phyloP scores from a whole-genome alignment of 768 basidiomycete species.

The Lenzites betulinus region DNA sequence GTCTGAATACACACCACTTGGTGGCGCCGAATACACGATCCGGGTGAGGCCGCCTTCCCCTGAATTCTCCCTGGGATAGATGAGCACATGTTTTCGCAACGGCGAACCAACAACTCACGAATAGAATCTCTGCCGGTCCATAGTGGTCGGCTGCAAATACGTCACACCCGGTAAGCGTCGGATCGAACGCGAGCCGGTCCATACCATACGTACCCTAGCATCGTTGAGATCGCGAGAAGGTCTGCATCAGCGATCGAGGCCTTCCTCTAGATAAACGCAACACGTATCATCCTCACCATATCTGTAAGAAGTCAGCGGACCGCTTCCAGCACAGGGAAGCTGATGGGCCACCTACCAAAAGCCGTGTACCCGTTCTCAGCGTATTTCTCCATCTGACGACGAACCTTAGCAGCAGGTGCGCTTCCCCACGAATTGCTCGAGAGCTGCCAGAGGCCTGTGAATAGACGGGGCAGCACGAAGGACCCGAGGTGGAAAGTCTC shows the following conservation, averaged over 20 bases:
- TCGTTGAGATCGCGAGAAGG: no score
- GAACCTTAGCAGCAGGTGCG: conserved; percentile 63
- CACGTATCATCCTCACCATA: conserved; percentile 46
- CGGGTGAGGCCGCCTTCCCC: conserved; percentile 41
- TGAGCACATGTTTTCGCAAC: not conserved
- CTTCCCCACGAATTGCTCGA: conserved; percentile 87
- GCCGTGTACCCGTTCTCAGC: conserved; percentile 63
- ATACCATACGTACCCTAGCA: no score
- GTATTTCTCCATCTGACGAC: conserved; percentile 66
- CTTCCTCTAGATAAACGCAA: no score
- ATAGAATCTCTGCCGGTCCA: conserved; percentile 80
- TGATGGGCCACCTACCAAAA: conserved; percentile 47
- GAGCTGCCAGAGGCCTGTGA: conserved; percentile 69
- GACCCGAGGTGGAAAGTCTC: conserved; percentile 30
- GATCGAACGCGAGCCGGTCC: no score
- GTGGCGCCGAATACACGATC: conserved; percentile 67
- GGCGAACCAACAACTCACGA: conserved; percentile 46
- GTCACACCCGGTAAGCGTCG: not conserved
- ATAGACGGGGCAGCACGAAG: conserved; percentile 28
- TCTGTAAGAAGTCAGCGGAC: conserved; percentile 36
- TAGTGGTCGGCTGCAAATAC: conserved; percentile 74
- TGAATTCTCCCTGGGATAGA: conserved; percentile 65
- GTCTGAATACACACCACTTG: conserved; percentile 83
- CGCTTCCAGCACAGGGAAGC: not conserved
- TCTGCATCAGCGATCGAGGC: not conserved